Percentiles rank a stretch among this genome's conserved stretches.
These are phyloP conservation scores for Capsella bursapastoris DNA, from an alignment of 345 rosid genomes.

Conservation along the genomic window DNA sequence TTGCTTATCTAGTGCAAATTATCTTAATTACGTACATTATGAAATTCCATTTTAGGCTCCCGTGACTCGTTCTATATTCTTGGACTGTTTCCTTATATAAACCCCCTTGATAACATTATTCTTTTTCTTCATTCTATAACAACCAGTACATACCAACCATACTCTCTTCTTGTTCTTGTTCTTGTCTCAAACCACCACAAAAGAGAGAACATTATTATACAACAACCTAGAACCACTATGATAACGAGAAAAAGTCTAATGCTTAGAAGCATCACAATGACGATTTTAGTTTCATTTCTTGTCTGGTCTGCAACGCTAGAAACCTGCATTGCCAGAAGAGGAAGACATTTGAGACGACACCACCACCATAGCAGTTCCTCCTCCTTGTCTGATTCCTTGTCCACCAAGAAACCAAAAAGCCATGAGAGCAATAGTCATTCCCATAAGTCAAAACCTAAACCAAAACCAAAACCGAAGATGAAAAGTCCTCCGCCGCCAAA, in stretches of 20 bases:
- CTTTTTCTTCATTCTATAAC: slow-evolving; percentile 17
- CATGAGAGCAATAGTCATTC: slow-evolving; percentile 44
- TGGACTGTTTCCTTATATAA: slow-evolving; percentile 52
- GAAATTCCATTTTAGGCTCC: slow-evolving; percentile 30
- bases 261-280: slow-evolving; percentile 57
- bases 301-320: slow-evolving; percentile 70
- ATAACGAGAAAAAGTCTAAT: slow-evolving; percentile 44
- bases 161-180: slow-evolving; percentile 26
- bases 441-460: slow-evolving; percentile 54
- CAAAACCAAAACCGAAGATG: slow-evolving; percentile 47
- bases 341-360: slow-evolving; percentile 76
- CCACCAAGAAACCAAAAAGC: slow-evolving; percentile 60
- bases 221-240: slow-evolving; percentile 29
- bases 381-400: slow-evolving; percentile 49
- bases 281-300: slow-evolving; percentile 54
- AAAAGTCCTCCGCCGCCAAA: slow-evolving; percentile 41
- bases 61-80: slow-evolving; percentile 42
- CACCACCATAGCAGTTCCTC: slow-evolving; percentile 47
- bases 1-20: background rate
- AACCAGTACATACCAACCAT: slow-evolving; percentile 18
- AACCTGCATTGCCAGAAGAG: slow-evolving; percentile 83
- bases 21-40: background rate
- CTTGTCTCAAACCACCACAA: slow-evolving; percentile 15
- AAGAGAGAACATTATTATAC: slow-evolving; percentile 12
- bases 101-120: slow-evolving; percentile 34